Base-by-base conservation (phyloP, 768 basidiomycete genomes). In the Rossbeevera mucosa region DNA sequence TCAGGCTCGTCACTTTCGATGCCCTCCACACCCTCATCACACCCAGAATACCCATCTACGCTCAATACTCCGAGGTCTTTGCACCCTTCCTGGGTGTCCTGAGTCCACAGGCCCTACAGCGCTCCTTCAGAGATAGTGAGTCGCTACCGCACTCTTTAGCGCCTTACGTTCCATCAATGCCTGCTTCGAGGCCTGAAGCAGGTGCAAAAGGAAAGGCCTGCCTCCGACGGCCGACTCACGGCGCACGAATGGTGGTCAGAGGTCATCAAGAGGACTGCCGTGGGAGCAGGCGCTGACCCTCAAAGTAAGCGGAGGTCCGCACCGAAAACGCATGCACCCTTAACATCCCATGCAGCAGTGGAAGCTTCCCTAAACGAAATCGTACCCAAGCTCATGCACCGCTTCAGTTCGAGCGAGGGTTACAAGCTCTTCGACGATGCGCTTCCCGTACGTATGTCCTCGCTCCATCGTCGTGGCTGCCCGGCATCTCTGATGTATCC, bases 1-100 rank as follows among this genome's bases (percentile, higher is more conserved):
- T 87, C 64, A 80, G 76, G 8, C 71, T 89, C 7, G 83, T 90
- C 43, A 82, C 85, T n/a, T 91, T 92, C 58, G 90, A 92, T 60
- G 82, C 81, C 1, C 71, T 91, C 22, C 81, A 85, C 60, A 92
- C 90, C n/a, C 73, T 90, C 5, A 73, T 92, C 14, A 76, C 76
- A 2, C 88, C 87, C 18, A 80, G 86, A 6, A 68, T 68, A 29
- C 86, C 90, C 3, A 76, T 92, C 43, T 75, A 86, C 53, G 74
- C 80, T 25, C 88, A 81, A 57, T 80, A 70, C 31, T 76, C 84
- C 0, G 77, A 81, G 55, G 77, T 76, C 3, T 88, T 92, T 51
- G 73, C 77, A 24, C 85, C 86, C 0, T 83, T 79, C 63, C 69
- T 91, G 2, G 88, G 86, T n/a, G 53, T 63, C 2, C 73, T 90